Percentiles rank a stretch among this genome's conserved stretches.
These are phyloP conservation scores for Saccharomycopsis sp. DNA, from an alignment of 805 yeast species.

Conservation along the genomic window DNA sequence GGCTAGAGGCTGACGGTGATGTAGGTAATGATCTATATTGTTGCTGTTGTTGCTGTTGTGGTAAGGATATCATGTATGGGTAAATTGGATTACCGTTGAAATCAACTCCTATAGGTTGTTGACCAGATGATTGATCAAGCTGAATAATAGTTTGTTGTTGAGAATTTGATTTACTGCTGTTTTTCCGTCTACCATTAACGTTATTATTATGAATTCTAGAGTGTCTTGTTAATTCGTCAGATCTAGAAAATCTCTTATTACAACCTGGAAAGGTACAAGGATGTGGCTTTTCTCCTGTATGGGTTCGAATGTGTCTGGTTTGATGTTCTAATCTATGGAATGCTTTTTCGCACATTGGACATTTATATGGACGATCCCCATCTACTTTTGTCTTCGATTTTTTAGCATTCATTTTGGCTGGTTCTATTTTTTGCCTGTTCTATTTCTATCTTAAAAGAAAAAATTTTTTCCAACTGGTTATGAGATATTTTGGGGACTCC, in stretches of 20 bases:
- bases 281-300: constrained; percentile 79
- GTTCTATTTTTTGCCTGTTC: not conserved
- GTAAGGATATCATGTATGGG: constrained; percentile 18
- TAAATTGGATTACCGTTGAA: constrained; percentile 22
- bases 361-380: constrained; percentile 54
- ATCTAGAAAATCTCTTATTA: constrained; percentile 56
- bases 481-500: too few species aligned
- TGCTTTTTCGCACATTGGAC: constrained; percentile 69
- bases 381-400: constrained; percentile 9
- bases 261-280: constrained; percentile 69
- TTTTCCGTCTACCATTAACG: constrained; percentile 44
- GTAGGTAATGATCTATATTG: constrained; percentile 15
- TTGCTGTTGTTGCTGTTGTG: constrained; percentile 9
- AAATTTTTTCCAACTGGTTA: too few species aligned
- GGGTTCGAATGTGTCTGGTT: constrained; percentile 72
- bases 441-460: too few species aligned
- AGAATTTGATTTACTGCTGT: constrained; percentile 26
- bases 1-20: constrained; percentile 10
- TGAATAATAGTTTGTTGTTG: not conserved
- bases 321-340: constrained; percentile 74
- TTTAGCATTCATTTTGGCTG: constrained; percentile 4
- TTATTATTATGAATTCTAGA: constrained; percentile 63
- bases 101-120: constrained; percentile 21
- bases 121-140: constrained; percentile 8
- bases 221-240: constrained; percentile 72